phyloP scores from a whole-genome alignment of 192 early-diverging fungal species.

The Haplosporangium gracile region DNA sequence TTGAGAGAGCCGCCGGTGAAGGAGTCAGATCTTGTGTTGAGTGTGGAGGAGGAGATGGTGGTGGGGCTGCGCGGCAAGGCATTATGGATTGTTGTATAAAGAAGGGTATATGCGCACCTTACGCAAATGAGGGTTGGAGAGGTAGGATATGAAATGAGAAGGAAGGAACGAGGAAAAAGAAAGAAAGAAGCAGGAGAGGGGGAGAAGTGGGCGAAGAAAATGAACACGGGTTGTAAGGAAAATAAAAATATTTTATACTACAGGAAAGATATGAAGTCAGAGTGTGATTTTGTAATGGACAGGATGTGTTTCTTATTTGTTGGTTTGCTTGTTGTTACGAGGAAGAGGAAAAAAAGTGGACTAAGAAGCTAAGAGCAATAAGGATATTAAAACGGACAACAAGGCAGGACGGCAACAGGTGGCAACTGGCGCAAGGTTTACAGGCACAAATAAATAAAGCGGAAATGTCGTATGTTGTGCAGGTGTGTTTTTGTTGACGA shows the following conservation, averaged over 20 bases:
- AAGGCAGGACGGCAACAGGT: neutral
- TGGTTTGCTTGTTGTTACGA: neutral
- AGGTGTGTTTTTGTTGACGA: neutral
- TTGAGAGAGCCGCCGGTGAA: slow-evolving; percentile 34
- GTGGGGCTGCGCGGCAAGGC: slow-evolving; percentile 50
- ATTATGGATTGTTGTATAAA: slow-evolving; percentile 17
- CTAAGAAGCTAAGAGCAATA: neutral
- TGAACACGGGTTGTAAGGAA: no score
- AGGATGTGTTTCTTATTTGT: neutral
- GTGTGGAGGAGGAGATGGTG: slow-evolving; percentile 49
- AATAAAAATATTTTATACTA: no score
- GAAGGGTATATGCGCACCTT: neutral
- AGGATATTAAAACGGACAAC: neutral
- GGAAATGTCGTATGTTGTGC: neutral
- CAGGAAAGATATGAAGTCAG: no score
- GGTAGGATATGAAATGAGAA: neutral
- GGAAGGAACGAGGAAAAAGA: neutral
- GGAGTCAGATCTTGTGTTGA: slow-evolving; percentile 38
- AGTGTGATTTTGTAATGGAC: no score
- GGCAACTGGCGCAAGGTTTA: neutral
- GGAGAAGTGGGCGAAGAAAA: neutral
- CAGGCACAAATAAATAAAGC: neutral
- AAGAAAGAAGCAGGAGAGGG: neutral
- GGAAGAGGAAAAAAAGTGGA: neutral
- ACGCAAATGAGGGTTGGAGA: neutral